Evolutionary conservation across 1,284 basidiomycete genomes (phyloP), one percentile per base, ranked within the genome.

Genomic region (Tetrapyrgos nigripes): DNA sequence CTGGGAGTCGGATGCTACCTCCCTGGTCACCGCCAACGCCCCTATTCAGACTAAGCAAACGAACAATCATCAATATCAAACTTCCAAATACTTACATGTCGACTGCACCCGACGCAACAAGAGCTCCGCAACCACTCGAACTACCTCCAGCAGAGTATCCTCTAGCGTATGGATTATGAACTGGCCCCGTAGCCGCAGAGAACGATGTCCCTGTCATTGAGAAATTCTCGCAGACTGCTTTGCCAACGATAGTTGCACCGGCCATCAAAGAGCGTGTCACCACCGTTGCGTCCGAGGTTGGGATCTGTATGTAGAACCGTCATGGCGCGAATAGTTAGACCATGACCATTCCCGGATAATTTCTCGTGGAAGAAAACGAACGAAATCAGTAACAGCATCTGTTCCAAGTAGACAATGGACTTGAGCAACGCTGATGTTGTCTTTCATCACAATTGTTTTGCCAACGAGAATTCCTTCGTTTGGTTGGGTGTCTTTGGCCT

Each of bases 181-280:
- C 56, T 27, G 60, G 56, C 11, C 60, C 60, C 1, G 56, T 61
- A 4, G 45, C 51, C 19, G 60, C 45, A n/a, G 60, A 54, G 46
- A 57, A 61, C 4, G 60, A 61, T 19, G 56, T 45, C 4, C 29
- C 56, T 4, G 51, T 50, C 43, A 61, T 14, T 13, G 60, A 58
- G 23, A 61, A 44, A 48, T 61, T 61, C 40, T 61, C 60, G 29
- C 60, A 61, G 23, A 58, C 56, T 10, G 51, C 60, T 43, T 61
- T 61, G 1, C 60, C 60, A 8, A 47, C 24, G 19, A 58, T 46
- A 2, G 52, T 55, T 13, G 51, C 60, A 14, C 60, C 60, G n/a
- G 56, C 46, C 58, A 55, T 51, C 6, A 61, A 50, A 53, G 33
- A 46, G 21, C 60, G 56, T 11, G 56, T 58, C 8, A 55, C 60